Conservation (phyloP, 2,329 filamentous ascomycete species). For the Pestalotiopsis sp. region DNA sequence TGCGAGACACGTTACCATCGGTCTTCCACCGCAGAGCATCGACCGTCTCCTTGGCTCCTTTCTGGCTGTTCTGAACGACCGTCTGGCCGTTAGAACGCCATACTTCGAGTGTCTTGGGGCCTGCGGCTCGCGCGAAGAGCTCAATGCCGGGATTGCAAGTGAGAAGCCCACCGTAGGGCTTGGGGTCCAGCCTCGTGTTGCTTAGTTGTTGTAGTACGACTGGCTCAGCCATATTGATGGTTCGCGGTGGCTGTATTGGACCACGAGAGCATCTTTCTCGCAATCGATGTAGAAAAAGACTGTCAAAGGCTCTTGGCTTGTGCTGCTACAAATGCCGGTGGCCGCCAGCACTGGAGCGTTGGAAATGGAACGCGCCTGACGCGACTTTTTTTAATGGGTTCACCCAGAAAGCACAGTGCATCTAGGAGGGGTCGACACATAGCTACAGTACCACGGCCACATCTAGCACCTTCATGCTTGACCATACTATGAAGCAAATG, state of each 20-base stretch:
- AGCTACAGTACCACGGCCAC: not conserved
- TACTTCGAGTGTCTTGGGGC: conserved; percentile 70
- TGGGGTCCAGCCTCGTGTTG: conserved; percentile 59
- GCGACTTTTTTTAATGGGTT: conserved; percentile 7
- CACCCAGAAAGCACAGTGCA: not conserved
- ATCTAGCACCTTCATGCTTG: not conserved
- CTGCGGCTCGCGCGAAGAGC: conserved; percentile 73
- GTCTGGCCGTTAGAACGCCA: conserved; percentile 77
- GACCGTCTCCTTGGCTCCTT: conserved; percentile 42
- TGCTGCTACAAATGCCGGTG: not conserved
- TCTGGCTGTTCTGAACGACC: conserved; percentile 55
- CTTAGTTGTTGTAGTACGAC: conserved; percentile 50
- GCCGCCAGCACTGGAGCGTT: not conserved
- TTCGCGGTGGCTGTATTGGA: not conserved
- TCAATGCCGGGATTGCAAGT: conserved; percentile 85
- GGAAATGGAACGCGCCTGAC: conserved; percentile 10
- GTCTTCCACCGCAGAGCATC: conserved; percentile 65
- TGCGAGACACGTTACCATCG: conserved; percentile 57
- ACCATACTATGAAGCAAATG: not conserved
- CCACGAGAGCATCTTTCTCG: not conserved
- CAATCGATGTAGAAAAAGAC: not conserved
- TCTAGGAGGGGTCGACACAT: not conserved
- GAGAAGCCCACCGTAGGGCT: conserved; percentile 60
- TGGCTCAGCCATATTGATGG: conserved; percentile 24
- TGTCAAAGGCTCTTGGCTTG: not conserved